A percentile compares a stretch with the other conserved stretches of the same genome.
phyloP scores from a whole-genome alignment of 306 rosid genomes.

The Mucuna pruriens region DNA sequence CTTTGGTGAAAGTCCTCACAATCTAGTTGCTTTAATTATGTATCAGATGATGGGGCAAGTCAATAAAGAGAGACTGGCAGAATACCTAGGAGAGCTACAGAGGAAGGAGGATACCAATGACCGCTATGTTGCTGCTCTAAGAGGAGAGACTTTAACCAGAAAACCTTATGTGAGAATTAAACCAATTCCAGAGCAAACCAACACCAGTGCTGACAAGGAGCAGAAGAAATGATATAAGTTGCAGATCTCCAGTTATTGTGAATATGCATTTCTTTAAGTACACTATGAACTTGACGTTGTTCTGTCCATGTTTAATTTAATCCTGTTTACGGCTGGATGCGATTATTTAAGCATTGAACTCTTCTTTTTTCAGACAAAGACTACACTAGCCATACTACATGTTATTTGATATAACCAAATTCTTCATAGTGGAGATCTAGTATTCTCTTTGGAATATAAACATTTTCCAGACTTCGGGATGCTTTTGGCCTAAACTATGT shows the following conservation, averaged over 20 bases:
- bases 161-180: conserved; percentile 91
- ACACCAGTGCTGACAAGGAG: conserved; percentile 40
- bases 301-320: not conserved
- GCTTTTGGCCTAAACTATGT: conserved; percentile 6
- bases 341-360: not conserved
- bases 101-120: conserved; percentile 88
- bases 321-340: not conserved
- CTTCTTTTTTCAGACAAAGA: not conserved
- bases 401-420: not conserved
- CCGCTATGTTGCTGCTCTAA: conserved; percentile 87
- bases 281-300: conserved; percentile 4
- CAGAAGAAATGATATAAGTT: conserved; percentile 51
- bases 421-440: conserved; percentile 8
- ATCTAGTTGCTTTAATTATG: conserved; percentile 8
- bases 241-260: conserved; percentile 2
- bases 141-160: conserved; percentile 82
- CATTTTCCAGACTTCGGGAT: not conserved
- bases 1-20: not conserved
- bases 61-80: conserved; percentile 81
- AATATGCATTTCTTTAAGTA: conserved; percentile 15
- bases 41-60: conserved; percentile 86
- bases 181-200: conserved; percentile 58
- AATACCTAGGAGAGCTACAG: conserved; percentile 67
- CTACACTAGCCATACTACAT: not conserved
- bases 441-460: conserved; percentile 30